Base-by-base conservation (phyloP, 352 stramenopile species). In the Phytopythium kandeliae region DNA sequence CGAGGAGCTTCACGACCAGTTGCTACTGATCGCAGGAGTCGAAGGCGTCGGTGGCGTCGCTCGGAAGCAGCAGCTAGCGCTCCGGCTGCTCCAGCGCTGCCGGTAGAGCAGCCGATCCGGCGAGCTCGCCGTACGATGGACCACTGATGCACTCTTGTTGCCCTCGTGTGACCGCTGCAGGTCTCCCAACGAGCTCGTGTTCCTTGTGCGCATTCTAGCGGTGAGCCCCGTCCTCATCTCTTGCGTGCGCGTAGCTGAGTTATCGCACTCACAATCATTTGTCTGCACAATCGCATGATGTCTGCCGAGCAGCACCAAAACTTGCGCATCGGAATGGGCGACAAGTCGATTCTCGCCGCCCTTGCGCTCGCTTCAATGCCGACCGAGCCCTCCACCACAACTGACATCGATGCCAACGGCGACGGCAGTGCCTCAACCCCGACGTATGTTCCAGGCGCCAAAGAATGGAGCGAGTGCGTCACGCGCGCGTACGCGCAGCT, bases 281-380 rank as follows among this genome's bases (percentile, higher is more conserved):
- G 15, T n/a, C 38, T n/a, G 12, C 13, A 46, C 24, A 21, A 21
- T 6, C 0, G 16, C 22, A 22, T n/a, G n/a, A 19, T 19, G 3
- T 21, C n/a, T 7, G 24, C 36, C 2, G 15, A 35, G 33, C 26
- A 93, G 82, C 82, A 93, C 62, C 82, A 93, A 67, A 89, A 81
- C 41, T 59, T 93, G 16, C 78, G 82, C 35, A 89, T 93, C 54
- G 78, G 71, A 30, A 84, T 91, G 71, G 82, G 79, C 15, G 78
- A 87, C 45, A 93, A 93, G 46, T 90, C 79, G 1, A 86, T 90
- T 37, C 67, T 93, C 15, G 61, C 69, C 12, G 75, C 79, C 9
- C 62, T 93, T 13, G 82, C 79, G 10, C 57, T 73, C 17, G 76
- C 78, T 1, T 77, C 58, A 38, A 28, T 60, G 17, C 51, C 65